Evolutionary conservation across 495 filamentous ascomycete species (phyloP).

Genomic region (Xylaria venustula): DNA sequence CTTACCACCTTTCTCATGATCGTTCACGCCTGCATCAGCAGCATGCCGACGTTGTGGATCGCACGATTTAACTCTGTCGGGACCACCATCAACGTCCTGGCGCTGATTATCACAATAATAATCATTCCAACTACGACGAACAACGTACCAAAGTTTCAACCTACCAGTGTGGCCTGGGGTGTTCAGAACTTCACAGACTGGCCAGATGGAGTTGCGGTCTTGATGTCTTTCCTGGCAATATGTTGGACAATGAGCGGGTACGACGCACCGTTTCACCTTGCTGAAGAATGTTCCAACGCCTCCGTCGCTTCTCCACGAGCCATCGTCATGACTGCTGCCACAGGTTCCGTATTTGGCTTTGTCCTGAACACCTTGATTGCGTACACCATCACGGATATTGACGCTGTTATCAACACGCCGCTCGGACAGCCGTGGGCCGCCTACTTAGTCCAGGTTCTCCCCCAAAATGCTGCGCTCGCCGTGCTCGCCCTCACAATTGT

Average conservation of each 20-base stretch:
- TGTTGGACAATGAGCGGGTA: conserved; percentile 61
- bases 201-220: conserved; percentile 66
- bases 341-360: conserved; percentile 72
- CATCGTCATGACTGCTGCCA: conserved; percentile 69
- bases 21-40: conserved; percentile 68
- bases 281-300: conserved; percentile 77
- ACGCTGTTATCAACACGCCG: conserved; percentile 57
- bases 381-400: conserved; percentile 74
- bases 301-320: conserved; percentile 71
- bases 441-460: conserved; percentile 69
- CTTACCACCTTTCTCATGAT: conserved; percentile 69
- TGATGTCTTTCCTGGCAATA: conserved; percentile 74
- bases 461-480: conserved; percentile 62
- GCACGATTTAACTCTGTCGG: conserved; percentile 74
- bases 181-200: conserved; percentile 71
- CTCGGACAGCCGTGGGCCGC: conserved; percentile 77
- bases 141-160: conserved; percentile 58
- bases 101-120: conserved; percentile 65
- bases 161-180: conserved; percentile 64
- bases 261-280: conserved; percentile 73
- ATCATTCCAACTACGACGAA: conserved; percentile 64
- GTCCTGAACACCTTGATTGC: conserved; percentile 75
- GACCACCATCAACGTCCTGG: conserved; percentile 72
- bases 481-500: conserved; percentile 70
- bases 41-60: conserved; percentile 72